A percentile compares a stretch with the other conserved stretches of the same genome.
These are phyloP conservation scores for Paraphoma sp. DNA, from an alignment of 2,329 filamentous ascomycete genomes.

Conservation along the genomic window DNA sequence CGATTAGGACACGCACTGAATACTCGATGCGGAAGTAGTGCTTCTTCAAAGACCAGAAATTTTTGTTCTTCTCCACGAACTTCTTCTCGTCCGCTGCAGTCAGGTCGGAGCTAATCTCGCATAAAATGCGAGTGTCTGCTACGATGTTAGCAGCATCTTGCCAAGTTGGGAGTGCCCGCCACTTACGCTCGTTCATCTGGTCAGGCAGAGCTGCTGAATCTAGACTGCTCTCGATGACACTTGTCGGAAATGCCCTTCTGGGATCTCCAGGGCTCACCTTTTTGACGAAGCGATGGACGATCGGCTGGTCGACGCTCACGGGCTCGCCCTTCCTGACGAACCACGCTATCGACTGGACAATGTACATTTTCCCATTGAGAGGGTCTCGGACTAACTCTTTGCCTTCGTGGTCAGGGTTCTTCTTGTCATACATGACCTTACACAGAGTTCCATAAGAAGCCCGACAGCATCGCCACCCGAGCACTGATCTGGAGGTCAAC, in stretches of 20 bases:
- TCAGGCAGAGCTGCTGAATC: constrained; percentile 31
- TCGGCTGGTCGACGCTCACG: constrained; percentile 40
- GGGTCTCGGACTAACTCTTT: constrained; percentile 35
- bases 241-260: constrained; percentile 39
- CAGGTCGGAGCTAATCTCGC: constrained; percentile 45
- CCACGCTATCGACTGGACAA: constrained; percentile 47
- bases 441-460: constrained; percentile 48
- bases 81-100: constrained; percentile 36
- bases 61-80: constrained; percentile 46
- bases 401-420: constrained; percentile 38
- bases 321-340: constrained; percentile 46
- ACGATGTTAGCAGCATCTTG: neutral
- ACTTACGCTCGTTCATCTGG: constrained; percentile 36
- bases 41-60: constrained; percentile 44
- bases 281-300: constrained; percentile 43
- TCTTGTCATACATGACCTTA: constrained; percentile 45
- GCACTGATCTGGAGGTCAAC: constrained; percentile 51
- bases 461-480: constrained; percentile 50
- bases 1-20: constrained; percentile 46
- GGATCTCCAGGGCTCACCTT: constrained; percentile 42
- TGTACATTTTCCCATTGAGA: constrained; percentile 44
- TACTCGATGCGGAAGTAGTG: constrained; percentile 46
- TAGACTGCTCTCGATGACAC: constrained; percentile 35
- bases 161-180: neutral
- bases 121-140: constrained; percentile 41